Percentiles rank a stretch among this genome's conserved stretches.
Conservation (phyloP, 2,329 filamentous ascomycete species). For the Biscogniauxia mediterranea region DNA sequence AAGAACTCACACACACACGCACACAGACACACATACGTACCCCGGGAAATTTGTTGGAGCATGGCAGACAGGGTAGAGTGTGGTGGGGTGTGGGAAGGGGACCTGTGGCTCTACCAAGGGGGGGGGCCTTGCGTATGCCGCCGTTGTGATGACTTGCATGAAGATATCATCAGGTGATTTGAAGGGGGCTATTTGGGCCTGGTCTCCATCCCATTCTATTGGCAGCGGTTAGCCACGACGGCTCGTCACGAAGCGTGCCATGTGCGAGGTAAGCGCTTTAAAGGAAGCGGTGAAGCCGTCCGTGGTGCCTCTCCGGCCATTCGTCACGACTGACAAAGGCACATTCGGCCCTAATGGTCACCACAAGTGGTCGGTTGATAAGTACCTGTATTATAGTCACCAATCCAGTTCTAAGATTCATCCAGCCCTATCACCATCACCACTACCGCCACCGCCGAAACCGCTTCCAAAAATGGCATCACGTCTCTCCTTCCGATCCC, state of each 20-base stretch:
- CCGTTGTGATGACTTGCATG: not conserved
- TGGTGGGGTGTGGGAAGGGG: not conserved
- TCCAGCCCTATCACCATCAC: not conserved
- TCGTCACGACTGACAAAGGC: not conserved
- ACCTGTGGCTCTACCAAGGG: not conserved
- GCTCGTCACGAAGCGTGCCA: not conserved
- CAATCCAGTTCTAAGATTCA: not conserved
- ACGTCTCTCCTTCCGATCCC: slow-evolving; percentile 53
- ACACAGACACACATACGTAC: not conserved
- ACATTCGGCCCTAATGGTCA: not conserved
- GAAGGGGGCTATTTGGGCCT: not conserved
- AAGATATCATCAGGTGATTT: not conserved
- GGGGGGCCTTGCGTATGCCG: not conserved
- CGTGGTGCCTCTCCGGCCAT: not conserved
- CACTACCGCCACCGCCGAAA: slow-evolving; percentile 27
- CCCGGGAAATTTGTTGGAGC: not conserved
- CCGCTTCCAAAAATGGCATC: slow-evolving; percentile 58
- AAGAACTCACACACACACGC: not conserved
- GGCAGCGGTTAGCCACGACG: not conserved
- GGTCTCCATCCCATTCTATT: not conserved
- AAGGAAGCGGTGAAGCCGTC: not conserved
- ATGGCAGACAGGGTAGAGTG: not conserved
- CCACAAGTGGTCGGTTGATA: not conserved
- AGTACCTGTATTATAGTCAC: not conserved
- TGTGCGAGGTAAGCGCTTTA: not conserved